These are phyloP conservation scores for Cantharellus anzutake DNA, from an alignment of 768 basidiomycete species.

Conservation along the genomic window DNA sequence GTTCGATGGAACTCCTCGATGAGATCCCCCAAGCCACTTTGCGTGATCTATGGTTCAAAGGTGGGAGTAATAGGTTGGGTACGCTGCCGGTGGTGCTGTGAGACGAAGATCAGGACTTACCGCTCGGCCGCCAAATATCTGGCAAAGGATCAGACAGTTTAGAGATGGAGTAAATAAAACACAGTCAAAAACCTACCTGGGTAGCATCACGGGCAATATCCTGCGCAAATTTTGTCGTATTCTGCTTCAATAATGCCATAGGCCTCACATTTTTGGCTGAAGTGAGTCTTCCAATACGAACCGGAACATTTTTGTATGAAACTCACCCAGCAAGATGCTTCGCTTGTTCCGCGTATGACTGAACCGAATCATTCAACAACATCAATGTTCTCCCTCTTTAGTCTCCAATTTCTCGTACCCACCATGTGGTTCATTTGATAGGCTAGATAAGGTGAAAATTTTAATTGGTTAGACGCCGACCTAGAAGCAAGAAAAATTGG, in stretches of 20 bases:
- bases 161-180: background rate
- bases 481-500: background rate
- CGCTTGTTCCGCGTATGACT: conserved; percentile 58
- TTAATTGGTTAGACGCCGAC: background rate
- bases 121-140: conserved; percentile 9
- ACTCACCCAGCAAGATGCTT: conserved; percentile 47
- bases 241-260: conserved; percentile 65
- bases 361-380: background rate
- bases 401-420: conserved; percentile 20
- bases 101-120: background rate
- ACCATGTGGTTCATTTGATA: conserved; percentile 80
- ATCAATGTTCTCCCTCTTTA: no score
- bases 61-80: conserved; percentile 27
- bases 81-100: background rate
- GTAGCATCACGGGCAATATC: conserved; percentile 60
- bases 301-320: background rate
- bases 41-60: conserved; percentile 68
- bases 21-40: conserved; percentile 57
- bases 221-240: conserved; percentile 53
- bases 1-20: conserved; percentile 67
- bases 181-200: conserved; percentile 1
- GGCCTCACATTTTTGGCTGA: conserved; percentile 16
- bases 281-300: background rate
- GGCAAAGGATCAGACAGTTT: background rate
- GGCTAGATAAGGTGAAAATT: conserved; percentile 19